A percentile compares a stretch with the other conserved stretches of the same genome.
Evolutionary conservation across 768 basidiomycete species (phyloP).

Genomic region (Trametes cingulata): DNA sequence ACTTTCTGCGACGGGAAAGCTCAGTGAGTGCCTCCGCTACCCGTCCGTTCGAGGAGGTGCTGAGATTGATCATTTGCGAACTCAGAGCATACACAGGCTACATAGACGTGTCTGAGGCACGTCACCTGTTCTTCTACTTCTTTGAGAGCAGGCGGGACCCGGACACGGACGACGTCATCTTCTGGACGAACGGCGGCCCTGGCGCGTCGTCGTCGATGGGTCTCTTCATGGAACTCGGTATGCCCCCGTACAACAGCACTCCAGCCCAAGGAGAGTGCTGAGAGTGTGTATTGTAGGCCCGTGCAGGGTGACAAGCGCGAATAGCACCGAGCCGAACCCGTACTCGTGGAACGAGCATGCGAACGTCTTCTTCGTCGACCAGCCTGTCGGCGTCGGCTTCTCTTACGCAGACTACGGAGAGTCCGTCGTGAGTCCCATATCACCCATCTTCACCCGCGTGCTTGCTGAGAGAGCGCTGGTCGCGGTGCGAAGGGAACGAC

Average conservation of each 20-base stretch:
- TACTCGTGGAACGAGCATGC: constrained; percentile 71
- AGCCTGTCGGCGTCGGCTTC: constrained; percentile 39
- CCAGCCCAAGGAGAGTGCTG: not conserved
- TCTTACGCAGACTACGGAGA: constrained; percentile 61
- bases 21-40: constrained; percentile 16
- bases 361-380: constrained; percentile 53
- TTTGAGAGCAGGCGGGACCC: constrained; percentile 46
- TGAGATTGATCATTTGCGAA: not conserved
- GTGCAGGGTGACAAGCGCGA: constrained; percentile 56
- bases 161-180: constrained; percentile 32
- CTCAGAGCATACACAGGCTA: constrained; percentile 67
- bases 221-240: constrained; percentile 51
- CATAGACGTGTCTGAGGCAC: constrained; percentile 59
- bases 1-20: constrained; percentile 46
- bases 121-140: constrained; percentile 47
- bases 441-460: no score
- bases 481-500: constrained; percentile 49
- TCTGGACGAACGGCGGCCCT: constrained; percentile 39
- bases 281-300: constrained; percentile 45
- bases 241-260: no score
- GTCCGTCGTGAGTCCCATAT: constrained; percentile 43
- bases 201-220: constrained; percentile 29
- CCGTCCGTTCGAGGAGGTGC: not conserved
- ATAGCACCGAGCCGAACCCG: constrained; percentile 54
- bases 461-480: no score